Base-by-base conservation (phyloP, 73 alveolate species). In the Stentor coeruleus region DNA sequence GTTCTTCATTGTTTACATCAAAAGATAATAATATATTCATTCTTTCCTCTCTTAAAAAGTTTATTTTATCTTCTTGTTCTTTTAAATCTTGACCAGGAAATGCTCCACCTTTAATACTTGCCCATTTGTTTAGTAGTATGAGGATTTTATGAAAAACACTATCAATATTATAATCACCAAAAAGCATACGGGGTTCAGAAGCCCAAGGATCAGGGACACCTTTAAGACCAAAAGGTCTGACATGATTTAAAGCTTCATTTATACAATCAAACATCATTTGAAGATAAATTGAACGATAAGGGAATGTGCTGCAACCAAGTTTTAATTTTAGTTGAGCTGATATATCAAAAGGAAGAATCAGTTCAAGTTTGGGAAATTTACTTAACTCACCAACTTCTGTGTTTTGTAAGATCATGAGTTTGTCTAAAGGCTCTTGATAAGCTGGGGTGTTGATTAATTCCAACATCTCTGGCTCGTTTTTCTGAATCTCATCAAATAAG, bases 201-300 rank as follows among this genome's bases (percentile, higher is more conserved):
- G 90, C 82, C 97, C 98, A 93, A 42, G 98, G 97, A 57, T 91
- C 77, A 3, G 98, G 98, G 33, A 93, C 93, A 2, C 98, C 98
- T 77, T 91, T 86, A 38, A 93, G 86, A 3, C 98, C 98, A 82
- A 87, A 93, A 41, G 96, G 95, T 41, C 98, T 40, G 49, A 81
- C 77, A 33, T 92, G 89, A 82, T 93, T 96, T 1, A 93, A 73
- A 6, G 98, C 96, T 73, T 93, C 98, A 77, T 93, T 93, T 35
- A 93, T 89, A 33, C 96, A 96, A 75, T 93, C 98, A 49, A 91
- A 91, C n/a, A 66, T 37, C 79, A 66, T 66, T 66, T 66, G 79
- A 20, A 66, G 79, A 40, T 66, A 66, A 66, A 66, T 66, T 33
- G n/a, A 40, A 1, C n/a, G 37, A 20, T 37, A 66, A 2, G 37